phyloP scores from a whole-genome alignment of 1,139 yeast species.

The Pichia inconspicua region DNA sequence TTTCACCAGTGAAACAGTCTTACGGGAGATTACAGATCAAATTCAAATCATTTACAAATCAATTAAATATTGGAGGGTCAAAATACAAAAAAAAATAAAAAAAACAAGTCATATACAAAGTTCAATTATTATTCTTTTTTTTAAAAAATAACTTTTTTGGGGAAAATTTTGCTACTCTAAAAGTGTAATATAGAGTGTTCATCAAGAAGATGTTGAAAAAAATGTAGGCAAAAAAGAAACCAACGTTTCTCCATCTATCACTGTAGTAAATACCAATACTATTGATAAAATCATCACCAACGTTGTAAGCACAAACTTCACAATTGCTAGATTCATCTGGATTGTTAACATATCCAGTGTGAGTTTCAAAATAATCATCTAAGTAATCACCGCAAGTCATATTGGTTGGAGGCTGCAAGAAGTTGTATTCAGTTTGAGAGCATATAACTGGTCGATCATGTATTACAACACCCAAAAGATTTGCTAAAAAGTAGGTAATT shows the following conservation, averaged over 20 bases:
- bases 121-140: too few relatives aligned
- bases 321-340: slow-evolving; percentile 46
- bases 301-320: slow-evolving; percentile 46
- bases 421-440: slow-evolving; percentile 39
- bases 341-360: slow-evolving; percentile 45
- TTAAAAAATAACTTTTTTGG: too few relatives aligned
- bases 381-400: slow-evolving; percentile 49
- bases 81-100: too few relatives aligned
- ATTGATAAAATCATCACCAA: slow-evolving; percentile 47
- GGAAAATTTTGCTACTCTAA: slow-evolving; percentile 5
- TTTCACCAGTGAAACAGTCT: too few relatives aligned
- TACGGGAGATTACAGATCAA: too few relatives aligned
- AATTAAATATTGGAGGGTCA: too few relatives aligned
- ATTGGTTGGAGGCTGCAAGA: slow-evolving; percentile 48
- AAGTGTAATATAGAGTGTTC: slow-evolving; percentile 11
- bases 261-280: slow-evolving; percentile 37
- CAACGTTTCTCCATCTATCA: slow-evolving; percentile 59
- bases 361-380: slow-evolving; percentile 27
- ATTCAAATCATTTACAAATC: too few relatives aligned
- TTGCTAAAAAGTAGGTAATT: slow-evolving; percentile 55
- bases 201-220: slow-evolving; percentile 35
- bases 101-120: too few relatives aligned
- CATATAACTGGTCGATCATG: slow-evolving; percentile 51
- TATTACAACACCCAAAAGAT: slow-evolving; percentile 41
- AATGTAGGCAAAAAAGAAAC: slow-evolving; percentile 49